A percentile compares a stretch with the other conserved stretches of the same genome.
Conservation (phyloP, 345 rosid genomes). For the Eucalyptus victrix region DNA sequence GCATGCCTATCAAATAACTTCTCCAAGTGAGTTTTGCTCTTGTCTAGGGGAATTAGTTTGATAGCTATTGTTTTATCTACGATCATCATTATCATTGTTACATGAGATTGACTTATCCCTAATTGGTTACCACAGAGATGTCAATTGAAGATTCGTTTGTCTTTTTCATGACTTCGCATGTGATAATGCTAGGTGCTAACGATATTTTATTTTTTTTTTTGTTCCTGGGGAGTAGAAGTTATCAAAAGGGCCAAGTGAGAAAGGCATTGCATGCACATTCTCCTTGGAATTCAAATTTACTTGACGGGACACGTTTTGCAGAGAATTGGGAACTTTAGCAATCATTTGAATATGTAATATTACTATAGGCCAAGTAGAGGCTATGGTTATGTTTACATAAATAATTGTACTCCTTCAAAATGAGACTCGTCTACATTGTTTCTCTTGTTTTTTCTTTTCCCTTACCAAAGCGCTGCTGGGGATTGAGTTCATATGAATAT, state of each 20-base stretch:
- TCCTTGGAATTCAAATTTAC: background rate
- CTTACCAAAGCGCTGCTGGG: no score
- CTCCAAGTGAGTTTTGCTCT: background rate
- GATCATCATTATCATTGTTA: accelerated
- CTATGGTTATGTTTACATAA: background rate
- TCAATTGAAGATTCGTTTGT: background rate
- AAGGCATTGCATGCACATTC: background rate
- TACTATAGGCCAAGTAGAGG: background rate
- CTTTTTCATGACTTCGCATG: background rate
- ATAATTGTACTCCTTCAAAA: background rate
- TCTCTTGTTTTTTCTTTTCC: no score
- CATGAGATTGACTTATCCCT: background rate
- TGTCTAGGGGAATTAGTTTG: background rate
- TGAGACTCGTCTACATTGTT: no score
- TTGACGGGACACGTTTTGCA: background rate
- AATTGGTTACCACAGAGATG: background rate
- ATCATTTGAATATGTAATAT: background rate
- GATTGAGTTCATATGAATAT: no score
- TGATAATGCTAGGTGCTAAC: background rate
- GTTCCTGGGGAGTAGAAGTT: background rate
- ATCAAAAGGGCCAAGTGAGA: background rate
- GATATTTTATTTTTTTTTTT: background rate
- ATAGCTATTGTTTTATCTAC: accelerated
- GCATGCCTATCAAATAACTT: background rate
- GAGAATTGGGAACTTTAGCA: background rate